phyloP scores from a whole-genome alignment of 2,329 filamentous ascomycete genomes.

The Colletotrichum acutatum region DNA sequence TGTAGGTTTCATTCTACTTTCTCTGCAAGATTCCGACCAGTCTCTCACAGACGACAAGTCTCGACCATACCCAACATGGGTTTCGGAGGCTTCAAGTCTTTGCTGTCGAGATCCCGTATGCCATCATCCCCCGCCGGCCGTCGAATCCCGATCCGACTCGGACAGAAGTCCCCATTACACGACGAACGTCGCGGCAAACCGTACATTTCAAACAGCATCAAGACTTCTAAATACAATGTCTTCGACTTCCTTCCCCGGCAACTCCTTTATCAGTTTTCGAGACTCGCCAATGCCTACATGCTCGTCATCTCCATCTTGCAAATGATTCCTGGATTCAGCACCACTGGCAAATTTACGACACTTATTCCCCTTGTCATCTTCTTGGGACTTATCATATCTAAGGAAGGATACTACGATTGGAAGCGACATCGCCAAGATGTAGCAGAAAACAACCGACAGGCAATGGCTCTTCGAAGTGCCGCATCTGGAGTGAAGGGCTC shows the following conservation, averaged over 20 bases:
- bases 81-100: neutral
- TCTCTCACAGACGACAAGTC: neutral
- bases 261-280: conserved; percentile 85
- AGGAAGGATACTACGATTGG: conserved; percentile 90
- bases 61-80: neutral
- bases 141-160: conserved; percentile 55
- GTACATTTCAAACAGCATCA: conserved; percentile 72
- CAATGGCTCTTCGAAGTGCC: conserved; percentile 1
- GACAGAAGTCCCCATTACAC: conserved; percentile 52
- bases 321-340: conserved; percentile 80
- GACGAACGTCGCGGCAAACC: conserved; percentile 57
- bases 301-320: conserved; percentile 85
- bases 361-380: conserved; percentile 80
- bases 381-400: conserved; percentile 81
- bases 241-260: conserved; percentile 91
- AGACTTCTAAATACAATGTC: conserved; percentile 83
- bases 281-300: conserved; percentile 89
- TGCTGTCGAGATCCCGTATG: conserved; percentile 47
- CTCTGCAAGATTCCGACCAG: too few relatives aligned
- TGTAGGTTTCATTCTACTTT: too few relatives aligned
- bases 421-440: conserved; percentile 83
- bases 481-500: conserved; percentile 42
- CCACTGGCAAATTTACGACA: conserved; percentile 80
- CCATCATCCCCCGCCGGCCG: conserved; percentile 78
- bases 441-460: conserved; percentile 70